phyloP scores from a whole-genome alignment of 1,284 basidiomycete genomes.

The Sporisorium reilianum region DNA sequence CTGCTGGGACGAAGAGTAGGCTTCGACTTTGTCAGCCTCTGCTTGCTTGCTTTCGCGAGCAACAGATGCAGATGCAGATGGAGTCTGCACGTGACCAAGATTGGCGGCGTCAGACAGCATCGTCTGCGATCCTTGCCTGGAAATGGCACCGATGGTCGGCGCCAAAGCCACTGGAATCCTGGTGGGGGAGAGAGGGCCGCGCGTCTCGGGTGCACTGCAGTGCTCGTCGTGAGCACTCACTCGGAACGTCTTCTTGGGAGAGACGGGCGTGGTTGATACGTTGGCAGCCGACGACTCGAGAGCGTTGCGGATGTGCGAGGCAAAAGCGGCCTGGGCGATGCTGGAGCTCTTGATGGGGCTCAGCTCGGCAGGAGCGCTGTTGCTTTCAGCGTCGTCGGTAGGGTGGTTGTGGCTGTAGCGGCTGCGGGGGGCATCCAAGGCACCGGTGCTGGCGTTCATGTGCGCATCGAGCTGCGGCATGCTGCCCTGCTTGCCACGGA shows the following conservation, averaged over 20 bases:
- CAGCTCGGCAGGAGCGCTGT: constrained; percentile 46
- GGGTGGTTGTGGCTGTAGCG: constrained; percentile 8
- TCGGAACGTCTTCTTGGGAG: constrained; percentile 1
- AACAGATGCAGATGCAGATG: constrained; percentile 3
- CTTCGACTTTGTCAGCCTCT: neutral
- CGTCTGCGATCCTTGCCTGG: constrained; percentile 38
- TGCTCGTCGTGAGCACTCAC: constrained; percentile 5
- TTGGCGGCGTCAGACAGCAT: constrained; percentile 27
- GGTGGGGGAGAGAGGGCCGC: constrained; percentile 45
- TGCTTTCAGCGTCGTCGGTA: constrained; percentile 23
- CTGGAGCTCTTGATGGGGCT: constrained; percentile 41
- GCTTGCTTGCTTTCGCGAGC: constrained; percentile 1
- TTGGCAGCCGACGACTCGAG: constrained; percentile 19
- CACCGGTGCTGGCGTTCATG: constrained; percentile 43
- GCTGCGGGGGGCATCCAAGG: constrained; percentile 35
- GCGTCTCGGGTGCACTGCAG: constrained; percentile 43
- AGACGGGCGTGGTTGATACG: neutral
- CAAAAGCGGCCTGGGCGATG: constrained; percentile 34
- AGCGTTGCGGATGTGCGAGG: constrained; percentile 32
- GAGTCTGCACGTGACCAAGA: neutral
- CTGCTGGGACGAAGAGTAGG: constrained; percentile 14
- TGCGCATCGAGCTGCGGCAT: constrained; percentile 36
- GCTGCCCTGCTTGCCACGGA: constrained; percentile 45
- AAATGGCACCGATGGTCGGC: constrained; percentile 44
- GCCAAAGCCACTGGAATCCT: constrained; percentile 44